phyloP scores from a whole-genome alignment of 164 flowering plant species.

The Cinnamomum micranthum region DNA sequence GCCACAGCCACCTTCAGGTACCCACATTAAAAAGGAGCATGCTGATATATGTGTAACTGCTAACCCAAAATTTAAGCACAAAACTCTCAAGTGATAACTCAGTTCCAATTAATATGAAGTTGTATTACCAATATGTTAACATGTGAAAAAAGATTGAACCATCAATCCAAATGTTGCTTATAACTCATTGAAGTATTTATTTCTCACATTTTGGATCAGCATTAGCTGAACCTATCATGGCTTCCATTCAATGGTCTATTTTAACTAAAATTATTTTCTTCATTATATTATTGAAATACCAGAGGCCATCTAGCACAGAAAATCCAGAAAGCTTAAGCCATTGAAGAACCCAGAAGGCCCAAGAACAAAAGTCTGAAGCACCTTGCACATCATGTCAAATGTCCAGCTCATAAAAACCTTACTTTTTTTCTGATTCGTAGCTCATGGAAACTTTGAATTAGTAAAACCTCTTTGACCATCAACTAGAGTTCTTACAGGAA shows the following conservation, averaged over 20 bases:
- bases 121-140: neutral
- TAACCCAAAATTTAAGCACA: neutral
- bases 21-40: too few species aligned
- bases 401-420: too few species aligned
- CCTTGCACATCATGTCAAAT: neutral
- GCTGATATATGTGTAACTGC: too few species aligned
- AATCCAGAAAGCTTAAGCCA: neutral
- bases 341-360: neutral
- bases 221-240: neutral
- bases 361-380: neutral
- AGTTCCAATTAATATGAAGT: neutral
- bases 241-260: neutral
- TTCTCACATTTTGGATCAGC: neutral
- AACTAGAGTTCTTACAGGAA: neutral
- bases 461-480: neutral
- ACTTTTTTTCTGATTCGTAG: too few species aligned
- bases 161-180: neutral
- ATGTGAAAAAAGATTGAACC: neutral
- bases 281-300: neutral
- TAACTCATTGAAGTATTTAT: neutral
- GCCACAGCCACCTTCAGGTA: too few species aligned
- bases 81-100: neutral
- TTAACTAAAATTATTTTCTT: neutral
- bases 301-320: neutral
- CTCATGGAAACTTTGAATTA: neutral